Conservation (phyloP, 164 flowering plant species). For the Vitis labrusca region DNA sequence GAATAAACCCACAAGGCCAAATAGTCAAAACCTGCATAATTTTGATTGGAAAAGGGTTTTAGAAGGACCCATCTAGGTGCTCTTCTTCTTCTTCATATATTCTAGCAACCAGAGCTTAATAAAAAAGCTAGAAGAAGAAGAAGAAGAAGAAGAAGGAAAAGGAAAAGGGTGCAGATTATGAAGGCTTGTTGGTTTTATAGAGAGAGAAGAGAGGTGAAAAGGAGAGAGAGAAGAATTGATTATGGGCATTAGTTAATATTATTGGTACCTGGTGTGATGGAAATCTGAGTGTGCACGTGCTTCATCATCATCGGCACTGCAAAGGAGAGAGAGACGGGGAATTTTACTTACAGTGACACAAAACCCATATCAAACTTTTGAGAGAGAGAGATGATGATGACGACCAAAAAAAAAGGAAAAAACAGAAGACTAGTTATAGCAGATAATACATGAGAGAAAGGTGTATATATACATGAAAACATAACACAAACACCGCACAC, state of each 20-base stretch:
- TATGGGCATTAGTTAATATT: slow-evolving; percentile 20
- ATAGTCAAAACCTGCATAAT: not conserved
- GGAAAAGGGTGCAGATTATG: not conserved
- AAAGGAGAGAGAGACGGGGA: slow-evolving; percentile 10
- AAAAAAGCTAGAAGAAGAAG: not conserved
- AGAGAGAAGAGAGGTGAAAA: slow-evolving; percentile 19
- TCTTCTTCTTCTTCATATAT: not conserved
- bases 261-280: slow-evolving; percentile 45
- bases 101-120: no score
- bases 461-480: slow-evolving; percentile 2
- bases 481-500: slow-evolving; percentile 9
- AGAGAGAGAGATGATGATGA: slow-evolving; percentile 7
- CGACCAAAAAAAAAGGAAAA: not conserved
- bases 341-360: slow-evolving; percentile 30
- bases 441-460: slow-evolving; percentile 6
- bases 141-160: slow-evolving; percentile 12
- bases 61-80: not conserved
- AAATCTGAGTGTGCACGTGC: slow-evolving; percentile 63
- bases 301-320: slow-evolving; percentile 42
- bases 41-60: not conserved
- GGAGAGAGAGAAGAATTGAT: slow-evolving; percentile 14
- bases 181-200: slow-evolving; percentile 11
- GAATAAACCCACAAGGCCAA: no score
- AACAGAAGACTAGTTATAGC: not conserved
- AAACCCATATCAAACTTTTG: slow-evolving; percentile 27